Conservation (phyloP, 2,329 filamentous ascomycete species). For the Nemania sp. region DNA sequence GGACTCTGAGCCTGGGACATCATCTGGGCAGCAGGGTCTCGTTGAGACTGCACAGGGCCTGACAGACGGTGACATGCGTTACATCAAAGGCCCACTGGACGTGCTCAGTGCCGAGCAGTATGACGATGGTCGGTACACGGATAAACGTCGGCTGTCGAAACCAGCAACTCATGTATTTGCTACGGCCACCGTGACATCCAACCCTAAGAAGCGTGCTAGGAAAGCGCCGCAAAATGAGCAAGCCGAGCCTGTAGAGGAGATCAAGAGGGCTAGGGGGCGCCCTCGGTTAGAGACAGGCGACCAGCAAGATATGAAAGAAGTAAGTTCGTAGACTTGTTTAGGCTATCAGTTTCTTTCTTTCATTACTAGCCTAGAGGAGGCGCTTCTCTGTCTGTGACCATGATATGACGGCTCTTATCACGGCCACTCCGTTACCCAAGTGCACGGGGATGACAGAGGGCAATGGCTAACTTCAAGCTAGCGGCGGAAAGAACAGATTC, state of each 20-base stretch:
- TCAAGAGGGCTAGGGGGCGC: constrained; percentile 70
- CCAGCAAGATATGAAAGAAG: constrained; percentile 70
- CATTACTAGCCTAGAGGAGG: constrained; percentile 5
- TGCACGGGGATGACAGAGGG: neutral
- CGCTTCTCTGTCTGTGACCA: neutral
- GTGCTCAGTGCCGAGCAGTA: constrained; percentile 55
- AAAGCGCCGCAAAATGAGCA: constrained; percentile 38
- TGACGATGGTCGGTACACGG: constrained; percentile 41
- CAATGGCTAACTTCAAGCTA: constrained; percentile 41
- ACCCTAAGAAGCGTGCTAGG: constrained; percentile 42
- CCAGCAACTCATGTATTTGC: constrained; percentile 27
- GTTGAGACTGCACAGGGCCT: constrained; percentile 6
- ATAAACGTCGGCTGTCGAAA: constrained; percentile 28
- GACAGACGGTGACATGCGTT: constrained; percentile 33
- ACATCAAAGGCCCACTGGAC: constrained; percentile 44
- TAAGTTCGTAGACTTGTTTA: constrained; percentile 8
- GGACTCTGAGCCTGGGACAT: constrained; percentile 6
- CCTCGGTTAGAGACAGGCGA: constrained; percentile 78
- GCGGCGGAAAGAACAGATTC: constrained; percentile 85
- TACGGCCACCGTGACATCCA: constrained; percentile 15
- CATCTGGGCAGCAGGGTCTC: constrained; percentile 12
- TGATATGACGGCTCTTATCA: neutral
- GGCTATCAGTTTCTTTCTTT: neutral
- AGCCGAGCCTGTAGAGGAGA: constrained; percentile 51
- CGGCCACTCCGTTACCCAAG: neutral